Base-by-base conservation (phyloP, 2,329 filamentous ascomycete genomes). In the Graphilbum fragrans region DNA sequence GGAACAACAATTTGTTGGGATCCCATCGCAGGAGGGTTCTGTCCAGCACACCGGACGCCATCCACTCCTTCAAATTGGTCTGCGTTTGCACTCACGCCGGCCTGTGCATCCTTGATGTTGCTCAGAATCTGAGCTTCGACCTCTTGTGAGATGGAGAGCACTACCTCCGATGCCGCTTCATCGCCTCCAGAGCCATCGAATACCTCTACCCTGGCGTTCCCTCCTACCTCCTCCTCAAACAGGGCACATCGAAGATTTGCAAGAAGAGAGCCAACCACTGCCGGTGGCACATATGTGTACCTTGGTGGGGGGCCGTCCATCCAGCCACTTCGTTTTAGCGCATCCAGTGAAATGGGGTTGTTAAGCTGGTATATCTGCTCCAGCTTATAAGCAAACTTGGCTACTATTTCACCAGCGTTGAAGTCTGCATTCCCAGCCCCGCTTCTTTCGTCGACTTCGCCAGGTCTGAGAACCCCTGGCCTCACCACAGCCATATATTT, bases 341-440 rank as follows among this genome's bases (percentile, higher is more conserved):
- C 60, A 0, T 62, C 57, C 2, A 74, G 58, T 1, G 65, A 58
- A 2, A 77, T 61, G 0, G 76, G 70, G 52, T 80, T 69, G 50
- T 79, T 78, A 21, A 82, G 64, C 54, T 76, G 66, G 50, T 80
- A 82, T 1, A 82, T 62, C 49, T 79, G 65, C 19, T 65, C 48
- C 35, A 77, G 60, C 49, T 71, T 66, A 50, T 76, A 72, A 4
- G 70, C 73, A 45, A 60, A 72, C 20, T 61, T 63, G 16, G 55
- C 53, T 14, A 31, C 36, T n/a, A 48, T 44, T 32, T 49, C 55
- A 7, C 60, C 60, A 10, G 55, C 50, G 44, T 72, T 72, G 53
- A 73, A 77, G 11, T 70, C 66, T 2, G 50, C 56, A 44, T 75
- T 77, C 16, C 71, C 72, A 2, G 69, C 45, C 0, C 71, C 71